Conservation (phyloP, 179 eudicot genomes). For the Dionaea muscipula region DNA sequence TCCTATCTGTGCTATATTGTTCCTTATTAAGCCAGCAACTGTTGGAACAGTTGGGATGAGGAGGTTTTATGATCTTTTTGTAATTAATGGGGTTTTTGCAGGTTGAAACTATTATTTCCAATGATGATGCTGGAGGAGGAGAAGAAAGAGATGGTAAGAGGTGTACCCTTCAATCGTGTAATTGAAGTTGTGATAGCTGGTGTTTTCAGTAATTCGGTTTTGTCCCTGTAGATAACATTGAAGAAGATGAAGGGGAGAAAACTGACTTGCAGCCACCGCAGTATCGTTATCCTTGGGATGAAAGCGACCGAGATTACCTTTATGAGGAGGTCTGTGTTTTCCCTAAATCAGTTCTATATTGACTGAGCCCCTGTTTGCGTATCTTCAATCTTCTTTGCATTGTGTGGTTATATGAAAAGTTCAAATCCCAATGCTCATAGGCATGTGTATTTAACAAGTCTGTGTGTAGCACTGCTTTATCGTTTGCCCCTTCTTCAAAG, state of each 20-base stretch:
- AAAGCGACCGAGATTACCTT: slow-evolving; percentile 40
- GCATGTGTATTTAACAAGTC: no score
- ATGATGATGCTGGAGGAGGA: slow-evolving; percentile 43
- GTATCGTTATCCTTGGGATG: slow-evolving; percentile 43
- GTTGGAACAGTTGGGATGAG: slow-evolving; percentile 1
- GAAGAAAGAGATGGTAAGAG: slow-evolving; percentile 61
- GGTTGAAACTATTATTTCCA: slow-evolving; percentile 51
- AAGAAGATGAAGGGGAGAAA: slow-evolving; percentile 43
- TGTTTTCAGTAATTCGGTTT: background rate
- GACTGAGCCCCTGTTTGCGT: no score
- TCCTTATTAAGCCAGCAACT: background rate
- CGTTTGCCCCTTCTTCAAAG: no score
- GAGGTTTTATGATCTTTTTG: background rate
- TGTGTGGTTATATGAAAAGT: no score
- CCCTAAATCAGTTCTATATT: no score
- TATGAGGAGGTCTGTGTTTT: slow-evolving; percentile 42
- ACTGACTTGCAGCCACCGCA: slow-evolving; percentile 23
- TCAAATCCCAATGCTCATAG: no score
- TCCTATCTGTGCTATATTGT: background rate
- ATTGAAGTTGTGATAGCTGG: no score
- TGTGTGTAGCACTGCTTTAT: no score
- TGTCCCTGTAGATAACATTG: slow-evolving; percentile 25
- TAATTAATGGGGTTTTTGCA: slow-evolving; percentile 13
- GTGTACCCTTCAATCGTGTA: background rate
- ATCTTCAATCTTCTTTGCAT: no score